Conservation (phyloP, 2,329 filamentous ascomycete species). For the Dryadomyces quercus-mongolicae region DNA sequence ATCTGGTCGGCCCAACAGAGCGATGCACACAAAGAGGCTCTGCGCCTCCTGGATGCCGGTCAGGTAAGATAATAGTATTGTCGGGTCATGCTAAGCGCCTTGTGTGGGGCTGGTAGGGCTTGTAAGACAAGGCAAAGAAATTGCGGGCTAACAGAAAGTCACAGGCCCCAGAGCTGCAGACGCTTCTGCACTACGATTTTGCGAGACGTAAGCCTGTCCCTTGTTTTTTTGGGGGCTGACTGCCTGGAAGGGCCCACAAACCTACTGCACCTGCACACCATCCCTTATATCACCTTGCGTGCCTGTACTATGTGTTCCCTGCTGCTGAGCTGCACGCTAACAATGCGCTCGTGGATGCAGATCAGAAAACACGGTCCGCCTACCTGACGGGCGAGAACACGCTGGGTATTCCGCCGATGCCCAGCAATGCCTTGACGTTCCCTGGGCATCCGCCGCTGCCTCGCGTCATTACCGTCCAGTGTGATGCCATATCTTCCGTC, state of each 20-base stretch:
- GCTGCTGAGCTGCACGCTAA: too few relatives aligned
- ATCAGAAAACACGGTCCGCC: conserved; percentile 8
- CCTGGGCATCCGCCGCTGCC: conserved; percentile 6
- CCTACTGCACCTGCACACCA: too few relatives aligned
- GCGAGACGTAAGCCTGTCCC: conserved; percentile 8
- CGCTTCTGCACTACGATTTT: conserved; percentile 11
- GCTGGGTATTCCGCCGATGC: conserved; percentile 5
- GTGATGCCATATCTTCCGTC: conserved; percentile 7
- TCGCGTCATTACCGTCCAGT: conserved; percentile 11
- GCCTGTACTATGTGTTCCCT: too few relatives aligned
- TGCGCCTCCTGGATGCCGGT: conserved; percentile 4
- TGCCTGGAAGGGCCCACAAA: too few relatives aligned
- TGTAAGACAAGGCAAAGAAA: neutral
- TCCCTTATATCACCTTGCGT: too few relatives aligned
- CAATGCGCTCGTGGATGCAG: too few relatives aligned
- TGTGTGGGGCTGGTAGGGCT: too few relatives aligned
- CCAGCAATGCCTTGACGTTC: neutral
- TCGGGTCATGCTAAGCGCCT: neutral
- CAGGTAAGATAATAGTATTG: neutral
- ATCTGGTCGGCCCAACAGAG: conserved; percentile 5
- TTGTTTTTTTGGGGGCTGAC: too few relatives aligned
- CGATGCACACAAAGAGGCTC: conserved; percentile 9
- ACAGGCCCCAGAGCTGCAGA: conserved; percentile 9
- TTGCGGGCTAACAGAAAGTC: neutral
- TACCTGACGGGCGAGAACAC: conserved; percentile 1